Base-by-base conservation (phyloP, 352 stramenopile genomes). In the Globisporangium rhizosaccharum region DNA sequence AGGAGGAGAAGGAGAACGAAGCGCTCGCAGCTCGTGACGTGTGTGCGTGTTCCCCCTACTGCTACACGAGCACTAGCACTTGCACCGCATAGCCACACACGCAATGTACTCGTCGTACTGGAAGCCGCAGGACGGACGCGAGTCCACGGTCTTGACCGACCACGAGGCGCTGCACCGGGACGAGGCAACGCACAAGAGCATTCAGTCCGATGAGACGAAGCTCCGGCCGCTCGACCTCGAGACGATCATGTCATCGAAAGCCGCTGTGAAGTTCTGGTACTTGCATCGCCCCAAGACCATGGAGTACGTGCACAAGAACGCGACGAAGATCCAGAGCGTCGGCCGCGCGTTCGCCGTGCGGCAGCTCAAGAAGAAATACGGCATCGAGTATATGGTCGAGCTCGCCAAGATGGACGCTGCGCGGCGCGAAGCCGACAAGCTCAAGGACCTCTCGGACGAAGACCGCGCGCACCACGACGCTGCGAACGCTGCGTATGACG, bases 241-340 rank as follows among this genome's bases (percentile, higher is more conserved):
- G 68, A 92, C 85, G 39, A 91, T 94, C 70, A 90, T 94, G 79
- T 87, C 73, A 47, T 90, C 79, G 62, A 94, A 92, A 63, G 82
- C 79, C 14, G 85, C 81, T 47, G 85, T 94, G 70, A 94, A 94
- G 77, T 94, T 88, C 65, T 94, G 85, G 85, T 94, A 94, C 63
- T 63, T 94, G 28, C 85, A 94, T 56, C 85, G 85, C 17, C 85
- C 85, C 49, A 94, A 94, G 71, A 94, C 85, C 18, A 94, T 94
- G 85, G 79, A 88, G 57, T 92, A 90, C 61, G 85, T 94, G 41
- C 85, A 94, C 72, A 89, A 85, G 75, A 94, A 94, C 65, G 85
- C 82, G 15, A 90, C 83, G 53, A 92, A 92, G 70, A 89, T 94
- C 52, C 85, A 94, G 69, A 87, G 69, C 44, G 51, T 94, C 23